Conservation (phyloP, 306 rosid genomes). For the Cicer arietinum region DNA sequence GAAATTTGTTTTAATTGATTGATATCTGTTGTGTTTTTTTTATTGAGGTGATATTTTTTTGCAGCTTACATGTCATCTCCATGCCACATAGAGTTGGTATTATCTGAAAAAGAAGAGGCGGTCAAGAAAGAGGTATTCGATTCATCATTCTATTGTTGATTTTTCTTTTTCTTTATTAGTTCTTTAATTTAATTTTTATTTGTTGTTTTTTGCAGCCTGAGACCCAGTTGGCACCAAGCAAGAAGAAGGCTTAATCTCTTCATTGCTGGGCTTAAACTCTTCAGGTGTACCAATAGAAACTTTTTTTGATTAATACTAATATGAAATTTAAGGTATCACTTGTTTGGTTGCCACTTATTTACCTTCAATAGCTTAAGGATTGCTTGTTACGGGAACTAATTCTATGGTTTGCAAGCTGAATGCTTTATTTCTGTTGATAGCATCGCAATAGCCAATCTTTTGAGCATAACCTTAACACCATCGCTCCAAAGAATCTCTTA, state of each 20-base stretch:
- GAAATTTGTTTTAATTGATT: background rate
- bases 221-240: slow-evolving; percentile 76
- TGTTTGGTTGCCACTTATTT: no score
- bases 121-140: slow-evolving; percentile 86
- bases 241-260: slow-evolving; percentile 50
- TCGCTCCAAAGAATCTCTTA: no score
- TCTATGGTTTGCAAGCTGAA: no score
- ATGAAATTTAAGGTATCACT: no score
- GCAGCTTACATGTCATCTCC: slow-evolving; percentile 97
- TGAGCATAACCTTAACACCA: no score
- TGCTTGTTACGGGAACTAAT: no score
- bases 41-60: slow-evolving; percentile 5
- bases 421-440: no score
- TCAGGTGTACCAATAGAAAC: no score
- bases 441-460: no score
- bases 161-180: background rate
- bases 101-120: slow-evolving; percentile 90
- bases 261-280: background rate
- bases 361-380: no score
- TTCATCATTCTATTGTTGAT: background rate
- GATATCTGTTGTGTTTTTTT: background rate
- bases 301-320: no score
- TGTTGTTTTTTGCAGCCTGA: slow-evolving; percentile 60
- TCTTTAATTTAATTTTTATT: background rate
- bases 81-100: slow-evolving; percentile 82